A percentile compares a stretch with the other conserved stretches of the same genome.
Conservation (phyloP, 495 filamentous ascomycete genomes). For the Aspergillus asperescens region DNA sequence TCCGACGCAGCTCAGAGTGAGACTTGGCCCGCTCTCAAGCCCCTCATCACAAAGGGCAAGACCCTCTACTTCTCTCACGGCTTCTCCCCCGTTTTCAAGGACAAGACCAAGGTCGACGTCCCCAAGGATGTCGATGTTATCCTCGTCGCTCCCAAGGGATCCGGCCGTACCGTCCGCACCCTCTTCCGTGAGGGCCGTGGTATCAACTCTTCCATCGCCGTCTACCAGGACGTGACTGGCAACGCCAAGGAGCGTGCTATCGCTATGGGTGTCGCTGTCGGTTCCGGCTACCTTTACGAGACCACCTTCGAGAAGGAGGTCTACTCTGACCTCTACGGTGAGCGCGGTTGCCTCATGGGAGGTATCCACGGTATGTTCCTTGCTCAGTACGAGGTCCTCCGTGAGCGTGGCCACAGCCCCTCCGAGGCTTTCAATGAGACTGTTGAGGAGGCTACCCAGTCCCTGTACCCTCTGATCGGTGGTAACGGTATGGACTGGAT, state of each 20-base stretch:
- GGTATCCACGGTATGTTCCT: conserved; percentile 99
- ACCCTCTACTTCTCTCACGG: conserved; percentile 99
- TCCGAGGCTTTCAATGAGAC: conserved; percentile 99
- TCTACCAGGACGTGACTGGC: conserved; percentile 97
- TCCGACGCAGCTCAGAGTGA: conserved; percentile 95
- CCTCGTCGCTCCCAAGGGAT: conserved; percentile 97
- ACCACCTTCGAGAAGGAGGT: conserved; percentile 99
- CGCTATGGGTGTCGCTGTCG: conserved; percentile 93
- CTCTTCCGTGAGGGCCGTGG: conserved; percentile 97
- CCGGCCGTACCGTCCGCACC: conserved; percentile 93
- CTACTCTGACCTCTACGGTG: conserved; percentile 97
- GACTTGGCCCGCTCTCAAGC: conserved; percentile 98
- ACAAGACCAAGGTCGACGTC: conserved; percentile 97
- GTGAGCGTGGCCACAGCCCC: conserved; percentile 93
- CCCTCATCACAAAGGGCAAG: conserved; percentile 97
- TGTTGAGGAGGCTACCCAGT: conserved; percentile 98
- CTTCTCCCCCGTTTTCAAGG: conserved; percentile 99
- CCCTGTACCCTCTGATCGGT: conserved; percentile 93
- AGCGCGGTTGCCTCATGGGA: conserved; percentile 99
- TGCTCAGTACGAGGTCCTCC: conserved; percentile 99
- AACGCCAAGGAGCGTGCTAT: conserved; percentile 97
- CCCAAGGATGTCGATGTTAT: conserved; percentile 96
- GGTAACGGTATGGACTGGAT: conserved; percentile 99
- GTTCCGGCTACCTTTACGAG: conserved; percentile 97
- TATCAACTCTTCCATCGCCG: conserved; percentile 98